These are phyloP conservation scores for Xerocomellus chrysenteron DNA, from an alignment of 768 basidiomycete genomes.

Conservation along the genomic window DNA sequence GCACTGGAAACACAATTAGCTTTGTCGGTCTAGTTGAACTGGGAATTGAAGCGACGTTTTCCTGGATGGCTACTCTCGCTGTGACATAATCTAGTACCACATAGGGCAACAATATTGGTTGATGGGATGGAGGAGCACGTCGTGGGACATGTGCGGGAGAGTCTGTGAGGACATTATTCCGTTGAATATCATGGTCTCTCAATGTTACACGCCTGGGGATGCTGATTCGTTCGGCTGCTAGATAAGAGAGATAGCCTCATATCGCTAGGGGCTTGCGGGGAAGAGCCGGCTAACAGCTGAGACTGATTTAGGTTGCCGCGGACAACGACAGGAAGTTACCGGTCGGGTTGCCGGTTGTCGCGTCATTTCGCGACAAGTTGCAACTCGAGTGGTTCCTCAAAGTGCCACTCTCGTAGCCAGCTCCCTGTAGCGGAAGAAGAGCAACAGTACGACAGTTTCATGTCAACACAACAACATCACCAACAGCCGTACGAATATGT, in stretches of 20 bases:
- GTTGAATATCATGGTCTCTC: neutral
- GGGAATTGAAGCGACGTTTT: neutral
- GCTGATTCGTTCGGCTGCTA: neutral
- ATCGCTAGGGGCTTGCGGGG: conserved; percentile 8
- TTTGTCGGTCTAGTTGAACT: neutral
- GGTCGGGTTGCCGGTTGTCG: conserved; percentile 14
- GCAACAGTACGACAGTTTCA: conserved; percentile 5
- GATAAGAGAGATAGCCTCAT: conserved; percentile 1
- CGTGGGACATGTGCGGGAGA: neutral
- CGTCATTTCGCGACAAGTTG: neutral
- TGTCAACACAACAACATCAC: conserved; percentile 24
- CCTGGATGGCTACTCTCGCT: neutral
- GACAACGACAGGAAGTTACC: conserved; percentile 9
- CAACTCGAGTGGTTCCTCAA: neutral
- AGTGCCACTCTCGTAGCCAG: neutral
- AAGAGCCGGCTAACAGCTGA: conserved; percentile 1
- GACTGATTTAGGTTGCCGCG: neutral
- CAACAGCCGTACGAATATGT: neutral
- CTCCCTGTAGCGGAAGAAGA: neutral
- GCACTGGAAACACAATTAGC: neutral
- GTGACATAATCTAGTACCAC: neutral
- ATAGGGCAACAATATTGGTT: neutral
- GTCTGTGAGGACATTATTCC: neutral
- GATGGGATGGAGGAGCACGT: conserved; percentile 6
- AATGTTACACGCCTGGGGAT: neutral